Percentiles rank a stretch among this genome's conserved stretches.
Conservation (phyloP, 352 stramenopile species). For the Pythium apleroticum region DNA sequence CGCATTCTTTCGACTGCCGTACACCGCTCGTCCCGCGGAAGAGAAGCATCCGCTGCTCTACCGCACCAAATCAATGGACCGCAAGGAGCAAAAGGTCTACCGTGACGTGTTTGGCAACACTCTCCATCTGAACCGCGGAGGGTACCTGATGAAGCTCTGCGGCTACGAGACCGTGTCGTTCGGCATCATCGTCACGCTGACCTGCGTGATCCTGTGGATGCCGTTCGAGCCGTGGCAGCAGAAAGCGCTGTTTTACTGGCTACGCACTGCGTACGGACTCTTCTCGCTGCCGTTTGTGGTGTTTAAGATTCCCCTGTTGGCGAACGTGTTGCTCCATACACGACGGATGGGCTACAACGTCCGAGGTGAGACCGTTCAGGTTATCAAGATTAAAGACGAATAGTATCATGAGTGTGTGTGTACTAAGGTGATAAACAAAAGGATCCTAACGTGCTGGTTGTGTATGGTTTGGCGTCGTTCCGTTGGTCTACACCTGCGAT, state of each 20-base stretch:
- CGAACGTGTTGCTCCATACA: slow-evolving; percentile 83
- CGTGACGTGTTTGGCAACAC: slow-evolving; percentile 83
- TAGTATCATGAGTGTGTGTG: slow-evolving; percentile 13
- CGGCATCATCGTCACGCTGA: slow-evolving; percentile 63
- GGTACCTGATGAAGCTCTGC: slow-evolving; percentile 86
- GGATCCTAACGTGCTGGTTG: not conserved
- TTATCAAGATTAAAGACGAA: slow-evolving; percentile 41
- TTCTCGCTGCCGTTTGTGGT: slow-evolving; percentile 86
- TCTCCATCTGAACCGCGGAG: slow-evolving; percentile 73
- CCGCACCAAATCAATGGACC: slow-evolving; percentile 49
- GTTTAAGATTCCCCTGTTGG: slow-evolving; percentile 86
- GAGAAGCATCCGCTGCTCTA: slow-evolving; percentile 49
- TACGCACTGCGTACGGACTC: slow-evolving; percentile 82
- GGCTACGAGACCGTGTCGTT: slow-evolving; percentile 86
- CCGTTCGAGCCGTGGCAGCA: slow-evolving; percentile 78
- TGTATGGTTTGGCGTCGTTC: slow-evolving; percentile 16
- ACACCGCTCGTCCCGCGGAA: slow-evolving; percentile 68
- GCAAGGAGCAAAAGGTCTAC: slow-evolving; percentile 46
- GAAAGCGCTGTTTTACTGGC: slow-evolving; percentile 85
- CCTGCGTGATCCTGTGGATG: slow-evolving; percentile 58
- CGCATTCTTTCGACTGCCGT: slow-evolving; percentile 83
- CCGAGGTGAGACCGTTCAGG: slow-evolving; percentile 66
- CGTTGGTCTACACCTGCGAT: slow-evolving; percentile 41
- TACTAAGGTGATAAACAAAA: not conserved
- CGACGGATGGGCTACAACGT: slow-evolving; percentile 85